phyloP scores from a whole-genome alignment of 495 filamentous ascomycete species.

The Penicillium angulare region DNA sequence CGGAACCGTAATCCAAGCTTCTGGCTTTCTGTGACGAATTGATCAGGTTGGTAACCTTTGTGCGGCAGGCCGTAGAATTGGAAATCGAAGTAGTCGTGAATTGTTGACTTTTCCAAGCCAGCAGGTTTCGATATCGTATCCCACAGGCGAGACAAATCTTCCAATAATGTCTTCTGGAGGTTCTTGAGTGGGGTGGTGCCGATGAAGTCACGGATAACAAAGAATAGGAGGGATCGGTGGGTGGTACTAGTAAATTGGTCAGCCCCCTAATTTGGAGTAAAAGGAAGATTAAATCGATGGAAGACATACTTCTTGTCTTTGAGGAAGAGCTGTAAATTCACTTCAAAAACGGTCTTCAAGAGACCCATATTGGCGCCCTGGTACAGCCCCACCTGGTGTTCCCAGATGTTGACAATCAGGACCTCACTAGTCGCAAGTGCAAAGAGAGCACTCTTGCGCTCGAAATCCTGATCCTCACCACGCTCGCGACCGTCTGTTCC shows the following conservation, averaged over 20 bases:
- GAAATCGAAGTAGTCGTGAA: constrained; percentile 98
- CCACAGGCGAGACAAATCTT: constrained; percentile 91
- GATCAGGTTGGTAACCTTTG: constrained; percentile 94
- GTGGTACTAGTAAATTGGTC: constrained; percentile 59
- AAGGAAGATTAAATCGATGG: background rate
- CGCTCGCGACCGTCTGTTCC: constrained; percentile 95
- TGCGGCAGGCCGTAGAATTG: constrained; percentile 94
- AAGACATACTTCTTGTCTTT: constrained; percentile 81
- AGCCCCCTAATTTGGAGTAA: constrained; percentile 21
- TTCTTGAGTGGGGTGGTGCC: constrained; percentile 86
- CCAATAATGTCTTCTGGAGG: constrained; percentile 82
- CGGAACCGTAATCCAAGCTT: constrained; percentile 80
- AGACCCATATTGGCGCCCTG: constrained; percentile 99
- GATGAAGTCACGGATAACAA: constrained; percentile 96
- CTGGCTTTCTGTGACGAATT: constrained; percentile 76
- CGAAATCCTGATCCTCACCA: constrained; percentile 98
- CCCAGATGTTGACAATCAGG: constrained; percentile 98
- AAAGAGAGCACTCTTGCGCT: constrained; percentile 95
- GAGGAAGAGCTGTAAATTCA: constrained; percentile 92
- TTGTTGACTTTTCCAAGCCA: constrained; percentile 82
- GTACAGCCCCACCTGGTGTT: constrained; percentile 96
- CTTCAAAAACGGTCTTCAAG: constrained; percentile 97
- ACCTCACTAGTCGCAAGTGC: constrained; percentile 97
- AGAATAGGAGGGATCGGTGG: constrained; percentile 91
- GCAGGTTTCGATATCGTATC: constrained; percentile 83